phyloP scores from a whole-genome alignment of 495 filamentous ascomycete species.

The Neurospora tetrasperma region DNA sequence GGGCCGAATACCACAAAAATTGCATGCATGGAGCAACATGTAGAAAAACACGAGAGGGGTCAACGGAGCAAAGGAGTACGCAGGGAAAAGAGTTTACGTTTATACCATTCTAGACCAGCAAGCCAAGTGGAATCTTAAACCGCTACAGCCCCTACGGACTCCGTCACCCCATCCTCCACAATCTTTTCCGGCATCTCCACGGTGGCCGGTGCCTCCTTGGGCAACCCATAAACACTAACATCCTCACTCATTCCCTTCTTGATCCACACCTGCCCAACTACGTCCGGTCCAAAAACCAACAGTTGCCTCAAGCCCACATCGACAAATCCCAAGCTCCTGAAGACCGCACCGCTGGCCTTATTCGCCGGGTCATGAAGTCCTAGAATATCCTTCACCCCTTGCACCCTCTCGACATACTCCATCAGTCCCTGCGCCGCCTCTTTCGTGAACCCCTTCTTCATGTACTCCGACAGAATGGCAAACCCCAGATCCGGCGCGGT shows the following conservation, averaged over 20 bases:
- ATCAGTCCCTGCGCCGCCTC: slow-evolving; percentile 26
- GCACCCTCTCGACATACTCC: slow-evolving; percentile 16
- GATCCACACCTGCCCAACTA: slow-evolving; percentile 19
- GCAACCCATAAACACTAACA: slow-evolving; percentile 18
- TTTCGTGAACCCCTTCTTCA: slow-evolving; percentile 30
- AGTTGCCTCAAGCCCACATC: slow-evolving; percentile 18
- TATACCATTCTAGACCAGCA: no score
- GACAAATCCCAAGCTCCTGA: slow-evolving; percentile 27
- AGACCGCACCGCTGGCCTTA: slow-evolving; percentile 17
- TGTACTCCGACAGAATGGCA: slow-evolving; percentile 21
- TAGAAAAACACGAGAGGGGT: not conserved
- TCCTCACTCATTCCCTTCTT: slow-evolving; percentile 20
- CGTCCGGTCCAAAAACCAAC: slow-evolving; percentile 18
- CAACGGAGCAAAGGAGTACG: not conserved
- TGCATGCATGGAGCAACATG: no score
- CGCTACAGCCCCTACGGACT: not conserved
- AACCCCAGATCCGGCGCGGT: slow-evolving; percentile 28
- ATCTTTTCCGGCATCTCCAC: not conserved
- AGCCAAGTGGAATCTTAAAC: no score
- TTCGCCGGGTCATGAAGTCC: slow-evolving; percentile 19
- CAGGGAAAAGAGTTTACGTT: not conserved
- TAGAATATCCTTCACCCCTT: slow-evolving; percentile 14
- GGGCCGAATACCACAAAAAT: no score
- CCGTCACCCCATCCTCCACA: not conserved
- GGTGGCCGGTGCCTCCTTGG: not conserved